Evolutionary conservation across 805 yeast species (phyloP), one percentile per base, ranked within the genome.

Genomic region (Monosporozyma siamensis): DNA sequence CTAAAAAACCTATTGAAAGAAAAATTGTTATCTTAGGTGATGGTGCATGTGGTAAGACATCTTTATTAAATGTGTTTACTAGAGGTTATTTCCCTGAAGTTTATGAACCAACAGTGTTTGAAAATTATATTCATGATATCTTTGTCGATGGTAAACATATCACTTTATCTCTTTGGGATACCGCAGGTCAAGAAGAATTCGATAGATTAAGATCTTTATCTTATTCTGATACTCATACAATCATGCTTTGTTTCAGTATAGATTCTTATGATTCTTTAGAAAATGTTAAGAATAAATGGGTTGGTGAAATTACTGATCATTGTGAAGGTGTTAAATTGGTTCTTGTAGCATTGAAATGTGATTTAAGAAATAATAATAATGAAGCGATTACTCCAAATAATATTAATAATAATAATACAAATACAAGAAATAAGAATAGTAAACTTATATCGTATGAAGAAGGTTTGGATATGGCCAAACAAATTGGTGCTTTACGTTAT

Each of bases 161-260:
- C 43, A 95, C 88, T 64, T 72, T 87, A 65, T 95, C 95, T 10
- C 72, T 87, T 52, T 87, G 96, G 96, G 96, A 87, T 85, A 88
- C 96, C 50, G 95, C 97, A 43, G 97, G 97, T 52, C 97, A 88
- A 76, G 96, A 88, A 71, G 96, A 88, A 70, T 88, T 87, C 64
- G 95, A 87, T 65, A 82, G 95, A 67, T 72, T 86, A 57, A 81
- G 95, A 68, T 95, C 95, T 27, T 71, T 86, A 51, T 81, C 89
- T 12, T 87, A 87, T 66, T 95, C 95, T 48, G 95, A 87, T 65
- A 81, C 95, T 38, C 84, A 86, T 63, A 95, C 88, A 49, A 82
- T 87, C 48, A 74, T 87, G 59, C 85, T 87, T 58, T 87, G 95
- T 73, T 87, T 85, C 70, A 78, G 94, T n/a, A 76, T 87, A 49